Evolutionary conservation across 768 basidiomycete genomes (phyloP), one percentile per base, ranked within the genome.

Genomic region (Stropharia rugosoannulata): DNA sequence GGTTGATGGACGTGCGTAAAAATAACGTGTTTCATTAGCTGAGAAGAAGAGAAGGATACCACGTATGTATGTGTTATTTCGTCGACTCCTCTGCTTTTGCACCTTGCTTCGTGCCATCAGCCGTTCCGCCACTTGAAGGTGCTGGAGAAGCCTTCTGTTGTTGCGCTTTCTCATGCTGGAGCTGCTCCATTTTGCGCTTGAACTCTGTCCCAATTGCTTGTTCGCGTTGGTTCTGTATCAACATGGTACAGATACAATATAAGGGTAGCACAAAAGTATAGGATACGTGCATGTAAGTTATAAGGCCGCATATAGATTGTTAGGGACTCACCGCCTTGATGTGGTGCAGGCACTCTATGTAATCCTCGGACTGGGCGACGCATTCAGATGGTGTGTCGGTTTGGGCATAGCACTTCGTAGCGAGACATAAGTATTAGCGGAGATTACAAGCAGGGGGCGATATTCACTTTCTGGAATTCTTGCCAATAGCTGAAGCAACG

Each of bases 401-500:
- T 55, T 82, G 77, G 5, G 89, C 87, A 68, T 95, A 97, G 73
- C 95, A 98, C 91, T 95, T 57, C 22, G 19, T 18, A 4, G 16
- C n/a, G 44, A 22, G 22, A 2, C 22, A 22, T 18, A 5, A 15
- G 13, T 7, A 27, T 18, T 19, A 56, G 9, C 45, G 37, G 7
- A n/a, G 5, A 8, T 16, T 12, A 37, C 12, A 54, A 36, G 15
- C 44, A 29, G 2, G 35, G 29, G 37, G 8, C 29, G n/a, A 46
- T 45, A 51, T 65, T 25, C 55, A 87, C 89, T 67, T 86, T 89
- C 62, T 85, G 79, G 74, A 92, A 90, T 70, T 95, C 91, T 66
- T 95, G 93, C 93, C 94, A 96, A 74, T 88, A 92, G 11, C 84
- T 78, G 71, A 95, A 95, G 73, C 95, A 97, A 65, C 91, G 82